Conservation (phyloP, 73 alveolate species). For the Tetrahymena elliotti region DNA sequence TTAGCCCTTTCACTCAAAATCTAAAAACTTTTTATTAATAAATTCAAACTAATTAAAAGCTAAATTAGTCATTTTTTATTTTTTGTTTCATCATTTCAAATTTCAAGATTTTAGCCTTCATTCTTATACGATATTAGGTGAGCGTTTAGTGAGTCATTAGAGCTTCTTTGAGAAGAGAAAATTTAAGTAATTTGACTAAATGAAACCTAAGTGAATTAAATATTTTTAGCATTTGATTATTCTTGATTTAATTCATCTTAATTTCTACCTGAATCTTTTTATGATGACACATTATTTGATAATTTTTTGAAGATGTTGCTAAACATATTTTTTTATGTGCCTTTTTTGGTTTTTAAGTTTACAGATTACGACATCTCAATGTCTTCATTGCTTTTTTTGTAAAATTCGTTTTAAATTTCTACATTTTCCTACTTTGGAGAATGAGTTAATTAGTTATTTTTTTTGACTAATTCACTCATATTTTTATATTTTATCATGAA, state of each 20-base stretch:
- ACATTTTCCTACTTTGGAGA: neutral
- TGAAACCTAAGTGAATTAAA: neutral
- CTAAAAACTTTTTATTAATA: too few relatives aligned
- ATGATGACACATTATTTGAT: neutral
- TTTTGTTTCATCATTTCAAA: neutral
- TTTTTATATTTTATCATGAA: neutral
- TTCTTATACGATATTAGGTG: neutral
- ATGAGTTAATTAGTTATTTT: neutral
- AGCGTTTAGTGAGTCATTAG: neutral
- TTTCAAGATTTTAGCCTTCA: neutral
- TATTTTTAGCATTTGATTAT: neutral
- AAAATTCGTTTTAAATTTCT: neutral
- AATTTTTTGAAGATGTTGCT: neutral
- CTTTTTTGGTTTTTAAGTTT: too few relatives aligned
- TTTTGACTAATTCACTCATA: neutral
- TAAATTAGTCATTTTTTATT: neutral
- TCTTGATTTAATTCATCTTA: neutral
- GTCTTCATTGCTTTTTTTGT: neutral
- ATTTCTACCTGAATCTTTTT: neutral
- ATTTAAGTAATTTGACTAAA: neutral
- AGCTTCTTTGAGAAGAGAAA: neutral
- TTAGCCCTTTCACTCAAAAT: too few relatives aligned
- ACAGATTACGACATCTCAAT: neutral
- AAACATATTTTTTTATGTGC: neutral
- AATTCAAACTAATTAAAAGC: neutral